Base-by-base conservation (phyloP, 345 rosid species). In the Geranium rotundifolium region DNA sequence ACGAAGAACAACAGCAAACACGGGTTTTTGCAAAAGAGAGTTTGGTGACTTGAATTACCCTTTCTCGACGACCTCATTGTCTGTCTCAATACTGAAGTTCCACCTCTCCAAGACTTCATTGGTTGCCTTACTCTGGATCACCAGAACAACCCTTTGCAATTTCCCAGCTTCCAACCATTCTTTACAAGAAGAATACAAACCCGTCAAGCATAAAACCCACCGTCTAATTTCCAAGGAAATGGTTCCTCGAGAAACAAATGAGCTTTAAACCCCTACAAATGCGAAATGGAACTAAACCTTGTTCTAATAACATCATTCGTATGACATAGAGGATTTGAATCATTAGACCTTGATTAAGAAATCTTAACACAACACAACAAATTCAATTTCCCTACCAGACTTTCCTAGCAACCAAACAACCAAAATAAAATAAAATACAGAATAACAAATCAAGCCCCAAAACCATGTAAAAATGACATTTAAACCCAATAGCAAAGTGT, bases 101-200 rank as follows among this genome's bases (percentile, higher is more conserved):
- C 95, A 93, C 68, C 99, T 87, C 79, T 93, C 97, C 7, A 87
- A 55, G 58, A 93, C 97, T 77, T 93, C 99, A 67, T 77, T 77
- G 39, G 79, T 80, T 1, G 81, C 80, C 73, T 84, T 93, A 66
- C 96, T 87, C 96, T 89, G 90, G 67, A 93, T 86, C 39, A 93
- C 97, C 49, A 86, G 69, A 63, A 90, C 97, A 17, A 93, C 71
- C 71, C 97, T 88, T 63, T 93, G 99, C 52, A 93, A 71, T 76
- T 88, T 82, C 60, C 99, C 99, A 50, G 88, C 74, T 69, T 88
- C 97, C 61, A 90, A 83, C 97, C 97, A 93, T 63, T 93, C 99
- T 92, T 61, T 63, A 31, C n/a, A 66, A 62, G 19, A 31, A 17
- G 19, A 12, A 31, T 46, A 15, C 59, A 29, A 34, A 20, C 49